phyloP scores from a whole-genome alignment of 805 yeast species.

The Lachancea mirantina region DNA sequence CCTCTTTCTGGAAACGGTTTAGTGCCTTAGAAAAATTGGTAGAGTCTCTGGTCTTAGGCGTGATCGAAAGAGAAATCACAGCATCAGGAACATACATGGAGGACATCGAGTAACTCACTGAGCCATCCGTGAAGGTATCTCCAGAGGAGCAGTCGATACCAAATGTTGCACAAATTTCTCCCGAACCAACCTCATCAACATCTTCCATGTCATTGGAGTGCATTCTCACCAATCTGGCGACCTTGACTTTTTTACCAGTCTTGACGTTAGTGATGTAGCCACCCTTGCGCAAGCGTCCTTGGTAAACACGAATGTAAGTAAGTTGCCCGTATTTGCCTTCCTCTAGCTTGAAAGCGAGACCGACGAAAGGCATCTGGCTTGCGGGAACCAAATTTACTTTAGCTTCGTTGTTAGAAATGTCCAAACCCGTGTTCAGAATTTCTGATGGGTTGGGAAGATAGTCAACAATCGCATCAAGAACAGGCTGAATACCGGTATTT shows the following conservation, averaged over 20 bases:
- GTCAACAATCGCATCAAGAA: constrained; percentile 91
- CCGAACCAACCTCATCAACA: constrained; percentile 89
- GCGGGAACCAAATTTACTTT: constrained; percentile 73
- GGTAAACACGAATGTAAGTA: constrained; percentile 94
- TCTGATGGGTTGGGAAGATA: constrained; percentile 94
- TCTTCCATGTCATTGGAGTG: constrained; percentile 99
- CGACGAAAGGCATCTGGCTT: constrained; percentile 74
- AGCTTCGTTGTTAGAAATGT: constrained; percentile 53
- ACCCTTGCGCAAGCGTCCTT: constrained; percentile 91
- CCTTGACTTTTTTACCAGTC: constrained; percentile 88
- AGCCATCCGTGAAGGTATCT: constrained; percentile 90
- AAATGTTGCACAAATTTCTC: constrained; percentile 98
- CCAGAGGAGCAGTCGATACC: constrained; percentile 99
- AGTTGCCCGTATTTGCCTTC: constrained; percentile 98
- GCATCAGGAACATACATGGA: constrained; percentile 99
- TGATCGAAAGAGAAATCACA: constrained; percentile 85
- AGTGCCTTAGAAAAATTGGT: constrained; percentile 93
- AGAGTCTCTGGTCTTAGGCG: constrained; percentile 81
- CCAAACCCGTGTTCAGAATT: constrained; percentile 83
- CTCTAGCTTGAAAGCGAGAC: constrained; percentile 96
- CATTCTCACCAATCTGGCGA: constrained; percentile 93
- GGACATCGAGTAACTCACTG: constrained; percentile 77
- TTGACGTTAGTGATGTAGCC: constrained; percentile 80
- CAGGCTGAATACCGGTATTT: constrained; percentile 92
- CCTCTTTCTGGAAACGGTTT: constrained; percentile 96